Evolutionary conservation across 768 basidiomycete species (phyloP).

Genomic region (Mycena vulgaris): DNA sequence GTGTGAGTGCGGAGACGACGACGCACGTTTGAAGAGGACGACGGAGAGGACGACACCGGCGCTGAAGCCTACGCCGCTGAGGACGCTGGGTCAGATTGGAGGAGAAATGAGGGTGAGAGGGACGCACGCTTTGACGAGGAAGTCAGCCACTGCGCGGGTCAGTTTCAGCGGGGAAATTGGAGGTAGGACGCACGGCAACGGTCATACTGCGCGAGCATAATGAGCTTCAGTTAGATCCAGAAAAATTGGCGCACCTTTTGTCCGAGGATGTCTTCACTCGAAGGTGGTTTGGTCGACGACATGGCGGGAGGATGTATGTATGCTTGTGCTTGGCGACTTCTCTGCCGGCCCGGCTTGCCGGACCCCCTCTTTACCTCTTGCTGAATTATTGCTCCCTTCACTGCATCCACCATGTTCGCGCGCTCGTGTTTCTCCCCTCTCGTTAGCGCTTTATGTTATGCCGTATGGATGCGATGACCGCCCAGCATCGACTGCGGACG

Average conservation of each 20-base stretch:
- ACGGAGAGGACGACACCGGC: slow-evolving; percentile 92
- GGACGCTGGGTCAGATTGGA: slow-evolving; percentile 25
- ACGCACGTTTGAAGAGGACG: slow-evolving; percentile 92
- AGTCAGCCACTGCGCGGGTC: slow-evolving; percentile 73
- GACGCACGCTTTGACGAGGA: slow-evolving; percentile 89
- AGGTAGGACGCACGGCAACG: slow-evolving; percentile 79
- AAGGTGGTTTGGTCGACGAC: slow-evolving; percentile 75
- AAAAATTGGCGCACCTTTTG: slow-evolving; percentile 79
- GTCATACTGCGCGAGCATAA: slow-evolving; percentile 72
- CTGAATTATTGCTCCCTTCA: no score
- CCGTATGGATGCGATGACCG: background rate
- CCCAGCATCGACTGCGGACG: background rate
- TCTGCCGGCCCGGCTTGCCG: background rate
- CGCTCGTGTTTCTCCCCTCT: no score
- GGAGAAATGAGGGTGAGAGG: background rate
- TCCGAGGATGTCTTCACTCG: slow-evolving; percentile 92
- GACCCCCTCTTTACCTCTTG: background rate
- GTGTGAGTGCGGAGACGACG: slow-evolving; percentile 16
- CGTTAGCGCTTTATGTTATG: background rate
- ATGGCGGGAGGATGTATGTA: slow-evolving; percentile 42
- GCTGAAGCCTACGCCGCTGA: slow-evolving; percentile 90
- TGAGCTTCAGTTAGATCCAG: background rate
- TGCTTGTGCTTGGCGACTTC: slow-evolving; percentile 2
- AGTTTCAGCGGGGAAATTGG: slow-evolving; percentile 19
- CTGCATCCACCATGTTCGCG: no score